phyloP scores from a whole-genome alignment of 768 basidiomycete genomes.

The Brasilioporus rufonigricans region DNA sequence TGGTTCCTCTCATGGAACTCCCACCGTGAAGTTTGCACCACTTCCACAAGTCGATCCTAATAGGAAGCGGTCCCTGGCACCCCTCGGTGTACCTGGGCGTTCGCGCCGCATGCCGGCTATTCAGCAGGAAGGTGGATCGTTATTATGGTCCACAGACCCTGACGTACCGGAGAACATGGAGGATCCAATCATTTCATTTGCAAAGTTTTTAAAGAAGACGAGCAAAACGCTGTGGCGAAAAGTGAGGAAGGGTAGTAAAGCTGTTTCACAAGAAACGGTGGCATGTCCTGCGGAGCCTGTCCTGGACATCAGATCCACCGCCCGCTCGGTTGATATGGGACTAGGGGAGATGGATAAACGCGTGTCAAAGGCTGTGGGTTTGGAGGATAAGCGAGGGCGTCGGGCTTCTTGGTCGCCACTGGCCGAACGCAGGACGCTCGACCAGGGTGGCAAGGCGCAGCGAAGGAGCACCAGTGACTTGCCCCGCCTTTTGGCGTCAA shows the following conservation, averaged over 20 bases:
- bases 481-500: constrained; percentile 61
- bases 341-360: background rate
- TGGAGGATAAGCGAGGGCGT: constrained; percentile 12
- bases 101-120: constrained; percentile 23
- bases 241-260: constrained; percentile 39
- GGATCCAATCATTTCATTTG: constrained; percentile 49
- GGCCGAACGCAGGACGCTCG: constrained; percentile 22
- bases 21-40: constrained; percentile 57
- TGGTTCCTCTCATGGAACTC: constrained; percentile 16
- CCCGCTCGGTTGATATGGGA: constrained; percentile 17
- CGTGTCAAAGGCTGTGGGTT: background rate
- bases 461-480: constrained; percentile 28
- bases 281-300: constrained; percentile 3
- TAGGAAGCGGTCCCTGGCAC: constrained; percentile 46
- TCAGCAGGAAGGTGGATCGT: constrained; percentile 20
- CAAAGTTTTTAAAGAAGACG: constrained; percentile 50
- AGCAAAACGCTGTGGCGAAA: constrained; percentile 41
- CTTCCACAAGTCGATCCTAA: constrained; percentile 52
- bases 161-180: constrained; percentile 33
- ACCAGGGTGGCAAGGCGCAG: background rate
- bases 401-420: constrained; percentile 27
- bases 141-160: constrained; percentile 22
- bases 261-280: constrained; percentile 11
- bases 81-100: constrained; percentile 53
- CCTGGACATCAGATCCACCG: constrained; percentile 24